Evolutionary conservation across 495 filamentous ascomycete genomes (phyloP).

Genomic region (Amniculicola lignicola): DNA sequence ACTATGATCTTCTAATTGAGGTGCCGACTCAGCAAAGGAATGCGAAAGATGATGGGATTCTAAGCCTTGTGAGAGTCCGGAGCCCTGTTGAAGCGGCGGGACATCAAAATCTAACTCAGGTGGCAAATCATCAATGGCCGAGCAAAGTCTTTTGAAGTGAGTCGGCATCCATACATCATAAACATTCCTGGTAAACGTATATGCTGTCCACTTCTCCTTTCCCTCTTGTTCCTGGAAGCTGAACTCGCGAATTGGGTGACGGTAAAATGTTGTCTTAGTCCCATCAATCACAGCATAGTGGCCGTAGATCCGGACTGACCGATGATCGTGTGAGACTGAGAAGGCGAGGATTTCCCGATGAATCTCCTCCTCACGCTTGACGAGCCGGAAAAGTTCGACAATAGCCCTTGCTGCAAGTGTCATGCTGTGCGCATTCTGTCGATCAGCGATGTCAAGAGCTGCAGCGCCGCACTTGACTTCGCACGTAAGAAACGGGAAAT

Average conservation of each 20-base stretch:
- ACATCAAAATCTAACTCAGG: too few species aligned
- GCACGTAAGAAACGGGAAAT: conserved; percentile 44
- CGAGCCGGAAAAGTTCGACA: conserved; percentile 39
- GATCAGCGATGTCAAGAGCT: conserved; percentile 40
- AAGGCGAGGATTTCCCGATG: too few species aligned
- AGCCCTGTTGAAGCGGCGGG: too few species aligned
- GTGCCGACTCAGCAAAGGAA: too few species aligned
- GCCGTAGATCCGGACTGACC: conserved; percentile 39
- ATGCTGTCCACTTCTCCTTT: conserved; percentile 40
- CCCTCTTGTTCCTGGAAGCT: conserved; percentile 36
- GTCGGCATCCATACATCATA: conserved; percentile 24
- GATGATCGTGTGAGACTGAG: conserved; percentile 49
- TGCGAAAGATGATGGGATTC: too few species aligned
- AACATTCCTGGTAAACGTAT: conserved; percentile 31
- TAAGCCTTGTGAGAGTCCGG: too few species aligned
- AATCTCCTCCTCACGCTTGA: conserved; percentile 43
- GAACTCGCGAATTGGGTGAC: conserved; percentile 34
- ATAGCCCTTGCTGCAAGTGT: conserved; percentile 38
- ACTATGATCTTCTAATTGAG: too few species aligned
- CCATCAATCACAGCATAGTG: conserved; percentile 26
- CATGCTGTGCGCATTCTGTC: conserved; percentile 44
- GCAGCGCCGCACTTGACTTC: conserved; percentile 44
- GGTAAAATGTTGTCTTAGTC: conserved; percentile 37
- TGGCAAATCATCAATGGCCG: conserved; percentile 17
- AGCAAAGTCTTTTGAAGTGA: conserved; percentile 32